These are phyloP conservation scores for Trypanosomatidae sp. DNA, from an alignment of 208 protist genomes.

Conservation along the genomic window DNA sequence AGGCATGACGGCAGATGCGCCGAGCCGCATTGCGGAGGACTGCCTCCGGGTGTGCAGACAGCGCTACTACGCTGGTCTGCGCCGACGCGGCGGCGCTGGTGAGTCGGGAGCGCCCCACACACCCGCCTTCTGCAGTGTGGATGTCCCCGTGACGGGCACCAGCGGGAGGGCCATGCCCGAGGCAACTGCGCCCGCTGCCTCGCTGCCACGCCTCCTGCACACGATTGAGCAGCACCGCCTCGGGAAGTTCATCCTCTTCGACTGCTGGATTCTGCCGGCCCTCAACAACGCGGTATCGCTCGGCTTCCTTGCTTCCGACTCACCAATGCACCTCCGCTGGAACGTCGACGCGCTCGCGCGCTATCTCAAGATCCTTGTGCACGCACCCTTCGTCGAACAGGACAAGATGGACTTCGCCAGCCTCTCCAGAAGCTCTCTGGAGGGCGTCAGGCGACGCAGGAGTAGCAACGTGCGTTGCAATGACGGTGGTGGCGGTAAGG, in stretches of 20 bases:
- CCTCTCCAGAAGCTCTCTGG: neutral
- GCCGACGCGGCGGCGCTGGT: neutral
- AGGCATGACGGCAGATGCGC: neutral
- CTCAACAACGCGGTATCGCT: slow-evolving; percentile 74
- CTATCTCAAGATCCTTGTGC: slow-evolving; percentile 86
- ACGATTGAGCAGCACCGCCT: slow-evolving; percentile 78
- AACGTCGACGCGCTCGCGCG: slow-evolving; percentile 89
- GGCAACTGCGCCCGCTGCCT: slow-evolving; percentile 26
- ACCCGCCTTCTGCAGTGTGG: neutral
- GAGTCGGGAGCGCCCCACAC: neutral
- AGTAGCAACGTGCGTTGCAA: neutral
- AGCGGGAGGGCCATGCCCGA: slow-evolving; percentile 10
- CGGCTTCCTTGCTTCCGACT: slow-evolving; percentile 66
- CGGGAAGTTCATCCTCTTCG: slow-evolving; percentile 87
- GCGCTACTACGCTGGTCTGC: slow-evolving; percentile 24
- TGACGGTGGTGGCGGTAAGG: neutral
- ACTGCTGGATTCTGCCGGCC: slow-evolving; percentile 84
- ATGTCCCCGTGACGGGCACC: slow-evolving; percentile 12
- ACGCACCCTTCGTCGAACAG: slow-evolving; percentile 63
- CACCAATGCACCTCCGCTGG: slow-evolving; percentile 80
- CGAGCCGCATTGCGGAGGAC: slow-evolving; percentile 20
- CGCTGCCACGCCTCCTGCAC: slow-evolving; percentile 48
- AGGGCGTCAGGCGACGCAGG: neutral
- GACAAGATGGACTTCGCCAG: slow-evolving; percentile 22
- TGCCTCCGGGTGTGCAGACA: slow-evolving; percentile 27